phyloP scores from a whole-genome alignment of 176 grass and related monocot genomes.

The Carex pumila region DNA sequence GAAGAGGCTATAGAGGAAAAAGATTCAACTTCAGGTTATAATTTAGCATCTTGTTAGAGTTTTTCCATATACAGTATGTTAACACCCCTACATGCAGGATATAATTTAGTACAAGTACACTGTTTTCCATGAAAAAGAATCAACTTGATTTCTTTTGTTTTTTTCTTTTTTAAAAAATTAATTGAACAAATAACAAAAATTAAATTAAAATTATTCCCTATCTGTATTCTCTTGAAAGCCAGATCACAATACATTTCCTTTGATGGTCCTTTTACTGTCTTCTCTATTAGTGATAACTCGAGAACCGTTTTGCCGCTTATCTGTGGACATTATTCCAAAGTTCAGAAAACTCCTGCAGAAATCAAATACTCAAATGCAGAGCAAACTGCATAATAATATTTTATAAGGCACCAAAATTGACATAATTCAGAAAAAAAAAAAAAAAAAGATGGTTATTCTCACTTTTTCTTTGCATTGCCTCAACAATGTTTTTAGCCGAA shows the following conservation, averaged over 20 bases:
- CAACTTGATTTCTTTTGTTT: background rate
- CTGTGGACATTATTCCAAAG: background rate
- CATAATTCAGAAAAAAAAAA: slow-evolving; percentile 7
- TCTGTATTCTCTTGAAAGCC: background rate
- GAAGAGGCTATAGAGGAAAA: no score
- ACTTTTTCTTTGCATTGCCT: background rate
- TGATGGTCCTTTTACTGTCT: background rate
- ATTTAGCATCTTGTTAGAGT: background rate
- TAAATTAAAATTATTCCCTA: background rate
- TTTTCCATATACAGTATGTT: background rate
- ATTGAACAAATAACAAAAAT: background rate
- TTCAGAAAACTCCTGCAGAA: background rate
- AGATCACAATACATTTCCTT: background rate
- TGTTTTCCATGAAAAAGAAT: background rate
- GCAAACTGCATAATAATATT: background rate
- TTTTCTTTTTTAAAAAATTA: background rate
- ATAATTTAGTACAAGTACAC: background rate
- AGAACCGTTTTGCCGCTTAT: background rate
- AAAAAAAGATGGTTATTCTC: background rate
- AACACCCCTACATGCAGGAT: background rate
- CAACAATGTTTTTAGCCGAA: background rate
- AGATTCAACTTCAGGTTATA: background rate
- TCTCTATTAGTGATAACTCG: background rate
- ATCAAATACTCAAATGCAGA: background rate
- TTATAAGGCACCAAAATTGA: background rate